Percentiles rank a stretch among this genome's conserved stretches.
phyloP scores from a whole-genome alignment of 2,329 filamentous ascomycete genomes.

The Metarhizium anisopliae region DNA sequence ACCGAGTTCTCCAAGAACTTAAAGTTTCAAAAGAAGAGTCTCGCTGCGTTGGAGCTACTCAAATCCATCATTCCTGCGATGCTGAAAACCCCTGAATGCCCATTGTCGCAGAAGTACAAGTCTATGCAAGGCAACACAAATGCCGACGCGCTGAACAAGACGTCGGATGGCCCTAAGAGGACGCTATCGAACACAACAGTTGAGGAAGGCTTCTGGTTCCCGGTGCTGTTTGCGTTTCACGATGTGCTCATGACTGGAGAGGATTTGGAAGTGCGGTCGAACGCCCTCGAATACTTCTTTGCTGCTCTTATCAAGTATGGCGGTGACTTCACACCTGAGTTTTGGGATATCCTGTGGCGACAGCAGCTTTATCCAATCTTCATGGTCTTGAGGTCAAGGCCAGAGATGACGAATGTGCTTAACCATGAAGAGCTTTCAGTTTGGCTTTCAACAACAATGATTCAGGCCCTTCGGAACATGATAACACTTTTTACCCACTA shows the following conservation, averaged over 20 bases:
- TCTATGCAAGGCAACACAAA: slow-evolving; percentile 19
- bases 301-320: slow-evolving; percentile 86
- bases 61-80: slow-evolving; percentile 92
- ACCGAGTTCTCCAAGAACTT: slow-evolving; percentile 99
- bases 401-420: slow-evolving; percentile 89
- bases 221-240: slow-evolving; percentile 94
- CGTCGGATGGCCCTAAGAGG: slow-evolving; percentile 34
- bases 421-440: slow-evolving; percentile 97
- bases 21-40: slow-evolving; percentile 95
- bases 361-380: slow-evolving; percentile 98
- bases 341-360: slow-evolving; percentile 98
- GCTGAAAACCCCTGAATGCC: slow-evolving; percentile 92
- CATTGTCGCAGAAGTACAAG: slow-evolving; percentile 59
- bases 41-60: slow-evolving; percentile 89
- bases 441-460: slow-evolving; percentile 99
- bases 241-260: slow-evolving; percentile 99
- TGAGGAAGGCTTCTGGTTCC: slow-evolving; percentile 98
- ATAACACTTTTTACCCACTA: slow-evolving; percentile 98
- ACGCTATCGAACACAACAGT: slow-evolving; percentile 73
- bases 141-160: slow-evolving; percentile 34
- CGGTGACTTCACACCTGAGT: slow-evolving; percentile 82
- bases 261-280: slow-evolving; percentile 87
- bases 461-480: slow-evolving; percentile 95
- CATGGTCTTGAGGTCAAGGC: slow-evolving; percentile 91
- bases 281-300: slow-evolving; percentile 92